Conservation (phyloP, 148 eudicot genomes). For the Polygonum aviculare region DNA sequence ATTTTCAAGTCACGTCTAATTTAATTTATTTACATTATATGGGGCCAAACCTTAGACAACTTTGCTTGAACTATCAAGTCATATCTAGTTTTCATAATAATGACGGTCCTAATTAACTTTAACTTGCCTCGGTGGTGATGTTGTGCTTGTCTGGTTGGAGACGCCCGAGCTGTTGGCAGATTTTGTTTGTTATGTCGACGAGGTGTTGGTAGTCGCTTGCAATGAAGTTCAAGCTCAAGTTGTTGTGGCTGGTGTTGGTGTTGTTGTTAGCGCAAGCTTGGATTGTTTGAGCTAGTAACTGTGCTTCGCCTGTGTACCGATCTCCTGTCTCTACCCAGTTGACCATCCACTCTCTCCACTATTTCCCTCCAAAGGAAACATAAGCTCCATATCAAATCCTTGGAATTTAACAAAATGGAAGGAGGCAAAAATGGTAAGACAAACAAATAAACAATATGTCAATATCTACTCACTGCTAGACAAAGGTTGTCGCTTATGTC, state of each 20-base stretch:
- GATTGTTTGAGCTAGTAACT: not conserved
- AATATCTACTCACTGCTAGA: not conserved
- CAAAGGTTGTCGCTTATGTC: not conserved
- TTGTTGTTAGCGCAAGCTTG: not conserved
- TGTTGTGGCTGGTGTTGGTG: too few species aligned
- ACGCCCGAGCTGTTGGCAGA: constrained; percentile 1
- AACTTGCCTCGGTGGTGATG: not conserved
- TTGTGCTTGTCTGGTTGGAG: not conserved
- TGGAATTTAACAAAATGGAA: not conserved
- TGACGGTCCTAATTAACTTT: not conserved
- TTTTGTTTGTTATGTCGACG: not conserved
- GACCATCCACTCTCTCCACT: not conserved
- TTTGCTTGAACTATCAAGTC: not conserved
- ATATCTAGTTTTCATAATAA: not conserved
- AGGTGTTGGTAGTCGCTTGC: not conserved
- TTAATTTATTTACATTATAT: too few species aligned
- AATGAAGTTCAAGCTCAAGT: not conserved
- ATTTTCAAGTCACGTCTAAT: too few species aligned
- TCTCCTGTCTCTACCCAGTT: not conserved
- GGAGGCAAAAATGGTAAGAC: not conserved
- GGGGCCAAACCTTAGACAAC: not conserved
- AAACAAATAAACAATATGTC: too few species aligned
- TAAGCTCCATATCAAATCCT: too few species aligned
- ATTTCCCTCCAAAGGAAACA: too few species aligned
- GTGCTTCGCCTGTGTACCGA: not conserved